Conservation (phyloP, 768 basidiomycete genomes). For the Hygrophoropsis aurantiaca region DNA sequence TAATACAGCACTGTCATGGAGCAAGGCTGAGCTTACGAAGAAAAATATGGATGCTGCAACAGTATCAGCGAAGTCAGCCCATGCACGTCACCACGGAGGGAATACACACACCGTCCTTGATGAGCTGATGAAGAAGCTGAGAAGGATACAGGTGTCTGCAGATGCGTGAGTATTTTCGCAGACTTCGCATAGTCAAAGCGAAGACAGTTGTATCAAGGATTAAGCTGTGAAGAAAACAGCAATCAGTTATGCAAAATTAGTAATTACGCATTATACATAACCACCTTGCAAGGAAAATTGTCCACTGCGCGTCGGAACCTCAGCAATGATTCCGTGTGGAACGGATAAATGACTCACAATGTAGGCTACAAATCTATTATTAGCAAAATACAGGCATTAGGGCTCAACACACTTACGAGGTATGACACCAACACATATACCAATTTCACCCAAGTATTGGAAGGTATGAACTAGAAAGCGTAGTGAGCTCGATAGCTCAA, state of each 20-base stretch:
- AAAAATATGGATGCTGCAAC: not conserved
- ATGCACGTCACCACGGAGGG: not conserved
- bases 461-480: not conserved
- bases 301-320: not conserved
- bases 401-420: slow-evolving; percentile 1
- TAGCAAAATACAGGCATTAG: not conserved
- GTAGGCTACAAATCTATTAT: not conserved
- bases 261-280: not conserved
- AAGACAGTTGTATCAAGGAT: slow-evolving; percentile 3
- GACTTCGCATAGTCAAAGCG: slow-evolving; percentile 8
- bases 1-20: not conserved
- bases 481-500: not conserved
- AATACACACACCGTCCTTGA: slow-evolving; percentile 5
- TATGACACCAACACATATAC: not conserved
- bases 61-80: not conserved
- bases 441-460: not conserved
- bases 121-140: slow-evolving; percentile 1
- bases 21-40: not conserved
- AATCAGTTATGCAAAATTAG: not conserved
- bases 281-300: not conserved
- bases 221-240: not conserved
- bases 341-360: not conserved
- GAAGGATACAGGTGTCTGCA: slow-evolving; percentile 1
- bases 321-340: not conserved
- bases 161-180: slow-evolving; percentile 2